Evolutionary conservation across 2,329 filamentous ascomycete species (phyloP), one percentile per base, ranked within the genome.

Genomic region (Clonostachys sp.): DNA sequence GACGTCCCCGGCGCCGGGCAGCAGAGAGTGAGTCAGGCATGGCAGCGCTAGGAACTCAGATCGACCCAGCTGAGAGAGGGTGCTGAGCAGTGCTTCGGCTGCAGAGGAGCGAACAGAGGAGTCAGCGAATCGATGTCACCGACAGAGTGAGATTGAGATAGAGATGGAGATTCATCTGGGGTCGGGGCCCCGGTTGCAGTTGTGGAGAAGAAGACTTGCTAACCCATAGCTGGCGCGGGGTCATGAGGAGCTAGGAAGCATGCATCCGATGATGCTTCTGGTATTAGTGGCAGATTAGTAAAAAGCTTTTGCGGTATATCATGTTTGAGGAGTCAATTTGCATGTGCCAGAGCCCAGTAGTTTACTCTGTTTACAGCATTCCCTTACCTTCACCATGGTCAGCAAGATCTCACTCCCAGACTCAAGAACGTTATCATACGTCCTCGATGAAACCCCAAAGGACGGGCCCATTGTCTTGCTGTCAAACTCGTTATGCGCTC

Each of bases 401-500:
- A 52, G 49, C 12, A 46, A 47, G 12, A 48, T 56, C 33, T 57
- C 52, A 5, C 59, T 65, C 3, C 54, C 56, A 1, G 59, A 61
- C 44, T 59, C 57, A 8, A 52, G 63, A 17, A 48, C 51, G 3
- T 44, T 66, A 34, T 55, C 60, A 17, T 68, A 68, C 35, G 41
- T 52, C 4, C 45, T 68, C 16, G 60, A 64, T 40, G 45, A 51
- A 2, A 45, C 53, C 12, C 56, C 55, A 4, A 35, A 54, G 12
- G 48, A 57, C 10, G 55, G 54, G 12, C 62, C 64, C 13, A 45
- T 67, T 20, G 55, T 73, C 14, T 48, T 73, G 2, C 55, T 74
- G 5, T 61, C 68, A 35, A 72, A 71, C 48, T 62, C 70, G 0
- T 61, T 74, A n/a, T 58, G 60, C 46, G 58, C 67, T 10, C 61